Conservation (phyloP, 192 early-diverging fungal genomes). For the Cladochytrium replicatum region DNA sequence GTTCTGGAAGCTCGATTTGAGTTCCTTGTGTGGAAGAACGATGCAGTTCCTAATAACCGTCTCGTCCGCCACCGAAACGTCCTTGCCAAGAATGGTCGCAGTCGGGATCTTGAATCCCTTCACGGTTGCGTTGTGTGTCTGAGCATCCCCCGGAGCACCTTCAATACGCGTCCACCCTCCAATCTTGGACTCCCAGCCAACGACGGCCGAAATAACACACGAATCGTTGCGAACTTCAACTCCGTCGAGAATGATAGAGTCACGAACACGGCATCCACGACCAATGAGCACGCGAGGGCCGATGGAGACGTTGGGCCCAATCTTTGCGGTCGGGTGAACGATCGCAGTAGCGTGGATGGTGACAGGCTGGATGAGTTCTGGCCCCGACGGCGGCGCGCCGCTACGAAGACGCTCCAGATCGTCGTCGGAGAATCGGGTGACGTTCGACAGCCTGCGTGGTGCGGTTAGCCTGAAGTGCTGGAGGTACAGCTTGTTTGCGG, state of each 20-base stretch:
- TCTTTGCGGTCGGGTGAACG: constrained; percentile 84
- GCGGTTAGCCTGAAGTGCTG: constrained; percentile 59
- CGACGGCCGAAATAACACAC: constrained; percentile 76
- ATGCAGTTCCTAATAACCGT: constrained; percentile 92
- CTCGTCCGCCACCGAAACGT: constrained; percentile 88
- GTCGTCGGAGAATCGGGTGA: constrained; percentile 13
- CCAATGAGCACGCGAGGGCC: constrained; percentile 81
- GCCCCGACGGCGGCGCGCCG: neutral
- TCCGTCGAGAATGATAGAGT: constrained; percentile 88
- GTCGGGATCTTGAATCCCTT: constrained; percentile 86
- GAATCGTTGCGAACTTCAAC: constrained; percentile 83
- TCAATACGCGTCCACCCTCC: constrained; percentile 91
- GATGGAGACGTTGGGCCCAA: constrained; percentile 95
- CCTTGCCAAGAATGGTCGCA: constrained; percentile 85
- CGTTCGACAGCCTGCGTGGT: constrained; percentile 56
- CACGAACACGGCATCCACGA: constrained; percentile 85
- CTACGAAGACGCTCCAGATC: constrained; percentile 7
- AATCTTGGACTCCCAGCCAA: constrained; percentile 91
- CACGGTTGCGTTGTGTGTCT: constrained; percentile 62
- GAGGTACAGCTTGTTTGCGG: constrained; percentile 87
- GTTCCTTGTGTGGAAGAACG: constrained; percentile 95
- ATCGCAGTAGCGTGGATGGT: constrained; percentile 92
- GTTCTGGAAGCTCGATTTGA: constrained; percentile 79
- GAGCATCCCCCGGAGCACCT: constrained; percentile 64
- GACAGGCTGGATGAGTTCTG: constrained; percentile 76